These are phyloP conservation scores for Clarireedia hainanense DNA, from an alignment of 2,329 filamentous ascomycete genomes.

Conservation along the genomic window DNA sequence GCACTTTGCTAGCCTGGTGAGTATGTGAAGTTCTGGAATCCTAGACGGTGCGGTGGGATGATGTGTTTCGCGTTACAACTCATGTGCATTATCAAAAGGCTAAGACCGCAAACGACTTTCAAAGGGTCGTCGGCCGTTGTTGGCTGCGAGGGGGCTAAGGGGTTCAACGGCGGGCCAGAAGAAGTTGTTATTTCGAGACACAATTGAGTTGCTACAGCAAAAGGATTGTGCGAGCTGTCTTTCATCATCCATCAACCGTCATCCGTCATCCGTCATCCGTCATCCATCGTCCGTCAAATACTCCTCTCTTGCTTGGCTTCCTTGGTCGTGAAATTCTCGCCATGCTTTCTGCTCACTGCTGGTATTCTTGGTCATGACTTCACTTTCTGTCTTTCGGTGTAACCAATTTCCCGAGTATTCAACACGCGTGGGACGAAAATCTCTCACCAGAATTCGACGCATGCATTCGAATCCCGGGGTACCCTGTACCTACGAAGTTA, in stretches of 20 bases:
- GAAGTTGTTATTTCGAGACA: not conserved
- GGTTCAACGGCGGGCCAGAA: not conserved
- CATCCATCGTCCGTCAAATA: not conserved
- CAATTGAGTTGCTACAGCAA: not conserved
- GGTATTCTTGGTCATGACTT: not conserved
- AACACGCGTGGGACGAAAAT: not conserved
- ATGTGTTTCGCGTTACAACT: not conserved
- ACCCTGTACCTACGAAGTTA: not conserved
- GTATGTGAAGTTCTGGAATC: too few relatives aligned
- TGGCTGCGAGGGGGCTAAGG: not conserved
- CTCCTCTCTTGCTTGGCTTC: not conserved
- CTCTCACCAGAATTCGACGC: not conserved
- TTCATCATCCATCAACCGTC: not conserved
- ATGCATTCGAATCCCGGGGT: too few relatives aligned
- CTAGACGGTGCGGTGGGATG: not conserved
- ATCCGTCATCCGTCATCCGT: not conserved
- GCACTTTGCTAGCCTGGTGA: too few relatives aligned
- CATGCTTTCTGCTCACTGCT: not conserved
- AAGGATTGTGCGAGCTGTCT: not conserved
- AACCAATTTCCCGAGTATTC: not conserved
- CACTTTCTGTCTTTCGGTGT: not conserved
- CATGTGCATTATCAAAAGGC: not conserved
- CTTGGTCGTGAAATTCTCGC: constrained; percentile 1
- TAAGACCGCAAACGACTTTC: not conserved
- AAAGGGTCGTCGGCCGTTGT: not conserved